Evolutionary conservation across 768 basidiomycete genomes (phyloP), one percentile per base, ranked within the genome.

Genomic region (Suillus americanus): DNA sequence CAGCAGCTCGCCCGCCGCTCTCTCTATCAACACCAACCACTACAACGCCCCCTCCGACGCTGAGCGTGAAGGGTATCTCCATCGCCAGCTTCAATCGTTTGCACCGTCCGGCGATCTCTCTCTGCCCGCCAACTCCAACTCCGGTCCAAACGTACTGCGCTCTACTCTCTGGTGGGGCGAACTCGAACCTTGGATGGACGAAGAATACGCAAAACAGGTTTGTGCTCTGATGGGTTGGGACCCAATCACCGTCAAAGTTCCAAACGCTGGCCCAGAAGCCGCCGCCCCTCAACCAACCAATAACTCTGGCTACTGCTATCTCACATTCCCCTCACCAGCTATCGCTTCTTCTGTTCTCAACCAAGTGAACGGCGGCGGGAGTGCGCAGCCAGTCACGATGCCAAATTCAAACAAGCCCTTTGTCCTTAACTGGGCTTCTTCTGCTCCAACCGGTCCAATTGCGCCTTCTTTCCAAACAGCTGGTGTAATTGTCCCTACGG

Each of bases 161-260:
- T 84, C 83, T 65, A 90, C 92, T 48, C 85, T 94, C 69, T 92
- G 87, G 83, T 92, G 95, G 87, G 87, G 89, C 68, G 91, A 93
- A 71, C 85, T 97, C 62, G 95, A 97, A 77, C 88, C 90, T 69
- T 97, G 95, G 95, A 96, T 97, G 95, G 94, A 96, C 79, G 93
- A 95, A 85, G 90, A 92, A 75, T 97, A 95, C 81, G 91, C 89
- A 51, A 90, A 91, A 77, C 91, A 94, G 74, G 92, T 95, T 71
- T 93, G 93, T 77, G 79, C 76, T 53, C 80, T 94, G 73, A 92
- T 95, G 91, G 87, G 89, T 64, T 96, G 95, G 94, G 91, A 93
- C 64, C 85, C 88, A 18, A 81, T 87, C 72, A 83, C 75, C 74
- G 86, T 92, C 78, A 88, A 88, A 76, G 86, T 94, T 41, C 91